Evolutionary conservation across 352 stramenopile genomes (phyloP).

Genomic region (Phytophthora tubulina): DNA sequence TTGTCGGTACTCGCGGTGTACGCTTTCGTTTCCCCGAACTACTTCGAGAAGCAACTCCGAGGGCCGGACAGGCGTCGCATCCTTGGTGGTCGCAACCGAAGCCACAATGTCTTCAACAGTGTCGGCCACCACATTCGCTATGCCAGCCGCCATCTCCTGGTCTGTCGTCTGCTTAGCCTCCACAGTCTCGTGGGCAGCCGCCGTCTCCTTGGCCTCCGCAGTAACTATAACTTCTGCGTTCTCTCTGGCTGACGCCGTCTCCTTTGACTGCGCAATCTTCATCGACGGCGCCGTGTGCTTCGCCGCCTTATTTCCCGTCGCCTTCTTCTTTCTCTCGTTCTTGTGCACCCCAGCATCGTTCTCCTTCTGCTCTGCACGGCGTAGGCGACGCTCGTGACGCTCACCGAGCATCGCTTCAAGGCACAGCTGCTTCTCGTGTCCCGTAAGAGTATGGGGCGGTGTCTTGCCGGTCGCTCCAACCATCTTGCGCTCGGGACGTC

Average conservation of each 20-base stretch:
- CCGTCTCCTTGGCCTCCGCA: not conserved
- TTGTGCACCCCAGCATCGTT: not conserved
- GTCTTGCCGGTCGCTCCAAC: not conserved
- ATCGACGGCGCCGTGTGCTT: slow-evolving; percentile 5
- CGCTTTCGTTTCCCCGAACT: not conserved
- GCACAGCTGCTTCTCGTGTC: not conserved
- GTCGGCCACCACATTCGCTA: not conserved
- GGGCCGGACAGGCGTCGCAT: not conserved
- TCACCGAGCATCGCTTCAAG: slow-evolving; percentile 7
- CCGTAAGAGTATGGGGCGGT: not conserved
- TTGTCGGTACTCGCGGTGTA: not conserved
- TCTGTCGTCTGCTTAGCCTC: not conserved
- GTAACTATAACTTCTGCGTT: not conserved
- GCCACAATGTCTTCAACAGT: not conserved
- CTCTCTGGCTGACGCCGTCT: not conserved
- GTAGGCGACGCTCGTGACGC: not conserved
- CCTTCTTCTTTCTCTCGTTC: not conserved
- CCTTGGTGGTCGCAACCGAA: too few relatives aligned
- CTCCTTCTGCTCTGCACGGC: not conserved
- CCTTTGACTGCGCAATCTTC: slow-evolving; percentile 5
- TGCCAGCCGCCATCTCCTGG: not conserved
- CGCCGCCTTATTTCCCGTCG: not conserved
- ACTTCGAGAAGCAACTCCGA: not conserved
- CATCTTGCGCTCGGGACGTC: not conserved
- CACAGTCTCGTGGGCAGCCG: not conserved